Base-by-base conservation (phyloP, 305 asterid genomes). In the Fraxinus baroniana region DNA sequence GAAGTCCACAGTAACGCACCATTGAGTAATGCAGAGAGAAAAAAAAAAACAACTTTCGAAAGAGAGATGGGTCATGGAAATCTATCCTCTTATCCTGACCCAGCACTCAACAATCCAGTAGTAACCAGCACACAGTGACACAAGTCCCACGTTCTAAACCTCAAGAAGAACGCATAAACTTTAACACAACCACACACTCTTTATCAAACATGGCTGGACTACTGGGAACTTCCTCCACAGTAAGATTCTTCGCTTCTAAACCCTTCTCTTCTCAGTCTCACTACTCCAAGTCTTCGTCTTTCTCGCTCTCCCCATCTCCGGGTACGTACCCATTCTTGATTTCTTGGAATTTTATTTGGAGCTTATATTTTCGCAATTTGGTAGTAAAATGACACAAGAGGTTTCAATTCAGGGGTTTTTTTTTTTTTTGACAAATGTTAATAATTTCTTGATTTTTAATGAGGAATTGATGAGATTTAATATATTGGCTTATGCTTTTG, bases 21-120 rank as follows among this genome's bases (percentile, higher is more conserved):
- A 26, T 44, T 12, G 55, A 44, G 55, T 10, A 15, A 41, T 10
- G 55, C 17, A 44, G 17, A 44, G 55, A 3, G 2, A 30, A 30
- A 30, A 10, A 3, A 3, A 44, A 10, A 44, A 10, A 41, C 4
- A 33, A 9, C 17, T 9, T 2, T 41, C 13, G 49, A 41, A 41
- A 41, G 49, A 41, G 15, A 24, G 9, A 30, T 30, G 77, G 80
- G 81, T 77, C 83, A 17, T 20, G 88, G 81, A 86, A 89, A 89
- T 90, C 92, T 87, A 91, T 91, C 95, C 78, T 89, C 95, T 93
- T 90, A 92, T 91, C 97, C 88, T 18, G 32, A 79, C 80, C 84
- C 74, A 81, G 44, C 9, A 28, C 30, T 24, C 26, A 1, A 20
- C 77, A 44, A 39, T 33, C 78, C 83, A 64, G 60, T 66, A 75